A percentile compares a stretch with the other conserved stretches of the same genome.
Evolutionary conservation across 2,329 filamentous ascomycete species (phyloP).

Genomic region (Amauroascus niger): DNA sequence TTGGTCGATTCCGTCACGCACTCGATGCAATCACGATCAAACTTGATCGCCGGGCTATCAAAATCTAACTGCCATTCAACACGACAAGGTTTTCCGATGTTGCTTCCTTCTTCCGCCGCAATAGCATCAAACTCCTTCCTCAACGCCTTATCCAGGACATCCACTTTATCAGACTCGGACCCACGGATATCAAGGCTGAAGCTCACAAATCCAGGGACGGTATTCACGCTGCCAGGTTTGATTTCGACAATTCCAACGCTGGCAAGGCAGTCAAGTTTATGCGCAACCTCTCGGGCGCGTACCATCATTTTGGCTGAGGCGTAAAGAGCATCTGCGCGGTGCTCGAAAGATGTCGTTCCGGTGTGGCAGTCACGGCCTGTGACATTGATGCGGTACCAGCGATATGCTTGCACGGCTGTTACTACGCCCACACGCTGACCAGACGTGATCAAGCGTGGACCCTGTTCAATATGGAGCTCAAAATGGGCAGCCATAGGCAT

Average conservation of each 20-base stretch:
- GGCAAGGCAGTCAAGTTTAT: constrained; percentile 51
- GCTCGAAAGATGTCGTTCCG: constrained; percentile 59
- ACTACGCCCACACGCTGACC: constrained; percentile 59
- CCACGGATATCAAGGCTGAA: constrained; percentile 61
- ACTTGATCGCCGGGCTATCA: constrained; percentile 50
- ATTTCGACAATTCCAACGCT: constrained; percentile 60
- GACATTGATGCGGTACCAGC: constrained; percentile 61
- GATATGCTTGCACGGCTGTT: constrained; percentile 62
- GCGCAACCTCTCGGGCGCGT: constrained; percentile 54
- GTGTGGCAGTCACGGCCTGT: constrained; percentile 62
- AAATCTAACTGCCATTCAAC: constrained; percentile 55
- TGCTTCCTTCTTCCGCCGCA: constrained; percentile 48
- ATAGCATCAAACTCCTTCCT: constrained; percentile 51
- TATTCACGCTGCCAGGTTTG: constrained; percentile 62
- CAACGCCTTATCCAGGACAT: constrained; percentile 49
- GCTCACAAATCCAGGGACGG: constrained; percentile 57
- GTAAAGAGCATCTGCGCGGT: constrained; percentile 59
- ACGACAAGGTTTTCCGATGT: constrained; percentile 42
- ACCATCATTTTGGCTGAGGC: constrained; percentile 59
- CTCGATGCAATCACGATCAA: constrained; percentile 57
- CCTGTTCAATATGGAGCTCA: constrained; percentile 78
- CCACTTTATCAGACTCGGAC: constrained; percentile 47
- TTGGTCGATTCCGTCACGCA: constrained; percentile 53
- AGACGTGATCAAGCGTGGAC: constrained; percentile 59
- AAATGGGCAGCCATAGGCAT: constrained; percentile 67